Conservation (phyloP, 2,329 filamentous ascomycete genomes). For the Dendrostoma leiphaemia region DNA sequence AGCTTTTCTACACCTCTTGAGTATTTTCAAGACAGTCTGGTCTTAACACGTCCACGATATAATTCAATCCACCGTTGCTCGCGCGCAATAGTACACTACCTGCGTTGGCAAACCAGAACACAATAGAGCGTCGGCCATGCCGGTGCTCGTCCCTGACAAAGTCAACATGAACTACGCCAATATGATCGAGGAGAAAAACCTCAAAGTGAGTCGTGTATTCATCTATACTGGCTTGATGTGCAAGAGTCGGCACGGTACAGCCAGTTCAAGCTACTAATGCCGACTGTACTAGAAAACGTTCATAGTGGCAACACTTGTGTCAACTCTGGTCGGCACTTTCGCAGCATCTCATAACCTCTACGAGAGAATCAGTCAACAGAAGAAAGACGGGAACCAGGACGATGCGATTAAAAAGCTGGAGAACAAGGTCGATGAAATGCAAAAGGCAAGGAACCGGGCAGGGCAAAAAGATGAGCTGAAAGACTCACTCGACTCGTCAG, state of each 20-base stretch:
- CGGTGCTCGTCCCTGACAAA: conserved; percentile 9
- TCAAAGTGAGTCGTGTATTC: conserved; percentile 27
- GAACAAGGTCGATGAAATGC: conserved; percentile 21
- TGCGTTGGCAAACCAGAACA: neutral
- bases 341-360: conserved; percentile 35
- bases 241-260: no score
- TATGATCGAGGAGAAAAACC: conserved; percentile 34
- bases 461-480: conserved; percentile 24
- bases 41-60: no score
- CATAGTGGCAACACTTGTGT: conserved; percentile 37
- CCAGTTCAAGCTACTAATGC: no score
- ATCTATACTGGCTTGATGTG: no score
- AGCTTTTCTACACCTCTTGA: no score
- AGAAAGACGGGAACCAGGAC: conserved; percentile 32
- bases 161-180: conserved; percentile 28
- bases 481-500: conserved; percentile 28
- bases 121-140: neutral
- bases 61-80: no score
- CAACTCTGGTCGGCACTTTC: conserved; percentile 37
- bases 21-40: no score
- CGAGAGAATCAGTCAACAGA: conserved; percentile 33
- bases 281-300: conserved; percentile 34
- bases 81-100: no score
- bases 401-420: conserved; percentile 31
- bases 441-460: conserved; percentile 14